phyloP scores from a whole-genome alignment of 1,284 basidiomycete species.

The Boletus hoseneyae region DNA sequence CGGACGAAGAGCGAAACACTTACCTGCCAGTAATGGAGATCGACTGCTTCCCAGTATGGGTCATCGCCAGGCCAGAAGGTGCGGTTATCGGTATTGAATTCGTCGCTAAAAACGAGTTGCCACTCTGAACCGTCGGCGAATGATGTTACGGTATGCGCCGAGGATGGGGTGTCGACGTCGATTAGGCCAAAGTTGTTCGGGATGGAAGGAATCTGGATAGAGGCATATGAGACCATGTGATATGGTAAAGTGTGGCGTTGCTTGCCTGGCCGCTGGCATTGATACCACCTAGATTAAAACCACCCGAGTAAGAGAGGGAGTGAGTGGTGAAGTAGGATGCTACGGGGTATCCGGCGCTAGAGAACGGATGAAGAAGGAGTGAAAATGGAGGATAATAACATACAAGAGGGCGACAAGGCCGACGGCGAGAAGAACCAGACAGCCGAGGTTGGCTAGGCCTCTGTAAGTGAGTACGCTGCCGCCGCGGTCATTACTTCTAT shows the following conservation, averaged over 20 bases:
- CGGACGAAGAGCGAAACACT: neutral
- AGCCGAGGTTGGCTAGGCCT: slow-evolving; percentile 76
- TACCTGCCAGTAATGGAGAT: slow-evolving; percentile 40
- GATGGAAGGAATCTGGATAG: slow-evolving; percentile 35
- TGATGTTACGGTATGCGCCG: slow-evolving; percentile 43
- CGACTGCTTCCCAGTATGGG: slow-evolving; percentile 61
- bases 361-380: slow-evolving; percentile 4
- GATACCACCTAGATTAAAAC: slow-evolving; percentile 77
- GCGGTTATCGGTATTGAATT: slow-evolving; percentile 80
- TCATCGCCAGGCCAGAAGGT: slow-evolving; percentile 72
- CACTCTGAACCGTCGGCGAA: slow-evolving; percentile 43
- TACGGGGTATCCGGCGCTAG: slow-evolving; percentile 79
- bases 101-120: slow-evolving; percentile 84
- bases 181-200: slow-evolving; percentile 52
- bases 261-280: slow-evolving; percentile 75
- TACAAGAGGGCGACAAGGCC: slow-evolving; percentile 74
- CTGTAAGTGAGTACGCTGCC: slow-evolving; percentile 68
- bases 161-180: slow-evolving; percentile 55
- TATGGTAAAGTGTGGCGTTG: neutral
- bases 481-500: slow-evolving; percentile 57
- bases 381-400: slow-evolving; percentile 24
- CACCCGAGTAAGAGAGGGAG: slow-evolving; percentile 52
- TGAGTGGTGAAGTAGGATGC: slow-evolving; percentile 62
- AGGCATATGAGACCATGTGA: neutral
- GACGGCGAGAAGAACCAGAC: slow-evolving; percentile 59